A percentile compares a stretch with the other conserved stretches of the same genome.
Conservation (phyloP, 345 rosid genomes). For the Excoecaria cochinchinensis region DNA sequence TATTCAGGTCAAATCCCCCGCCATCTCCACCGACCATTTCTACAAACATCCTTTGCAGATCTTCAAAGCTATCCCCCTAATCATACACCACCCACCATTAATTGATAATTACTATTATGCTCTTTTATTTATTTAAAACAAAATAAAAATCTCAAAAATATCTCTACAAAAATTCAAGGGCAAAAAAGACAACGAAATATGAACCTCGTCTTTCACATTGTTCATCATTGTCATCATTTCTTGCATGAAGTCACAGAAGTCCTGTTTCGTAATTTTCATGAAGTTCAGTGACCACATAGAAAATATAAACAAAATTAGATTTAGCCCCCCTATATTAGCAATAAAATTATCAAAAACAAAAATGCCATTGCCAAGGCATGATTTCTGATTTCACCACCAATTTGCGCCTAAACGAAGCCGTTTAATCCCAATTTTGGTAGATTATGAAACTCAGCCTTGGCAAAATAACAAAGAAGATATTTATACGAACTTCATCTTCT, state of each 20-base stretch:
- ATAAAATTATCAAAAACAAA: background rate
- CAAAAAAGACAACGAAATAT: background rate
- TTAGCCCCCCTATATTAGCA: background rate
- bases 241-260: constrained; percentile 79
- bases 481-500: constrained; percentile 64
- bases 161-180: background rate
- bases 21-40: constrained; percentile 72
- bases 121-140: background rate
- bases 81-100: background rate
- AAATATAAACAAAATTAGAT: no score
- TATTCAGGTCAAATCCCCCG: constrained; percentile 25
- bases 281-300: constrained; percentile 2
- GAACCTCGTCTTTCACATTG: constrained; percentile 77
- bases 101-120: background rate
- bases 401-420: background rate
- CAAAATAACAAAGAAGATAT: background rate
- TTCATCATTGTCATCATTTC: constrained; percentile 93
- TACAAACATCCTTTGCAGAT: constrained; percentile 80
- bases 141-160: background rate
- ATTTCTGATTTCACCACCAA: background rate
- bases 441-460: background rate
- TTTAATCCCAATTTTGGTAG: background rate
- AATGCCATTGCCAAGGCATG: background rate
- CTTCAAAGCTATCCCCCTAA: constrained; percentile 87
- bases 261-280: constrained; percentile 40